phyloP scores from a whole-genome alignment of 176 grass and related monocot species.

The Stipa capillata region DNA sequence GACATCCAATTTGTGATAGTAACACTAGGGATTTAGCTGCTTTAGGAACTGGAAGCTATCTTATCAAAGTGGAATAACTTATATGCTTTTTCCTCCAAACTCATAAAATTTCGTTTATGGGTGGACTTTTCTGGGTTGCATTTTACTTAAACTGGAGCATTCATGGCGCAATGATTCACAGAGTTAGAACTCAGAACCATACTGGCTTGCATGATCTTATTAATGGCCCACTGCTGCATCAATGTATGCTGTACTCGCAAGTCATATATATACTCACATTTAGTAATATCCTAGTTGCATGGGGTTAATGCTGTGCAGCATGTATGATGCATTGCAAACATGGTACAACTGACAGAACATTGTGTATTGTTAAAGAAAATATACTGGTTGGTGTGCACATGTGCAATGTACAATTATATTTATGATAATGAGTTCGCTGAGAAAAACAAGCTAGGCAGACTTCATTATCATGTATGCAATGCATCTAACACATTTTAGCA shows the following conservation, averaged over 20 bases:
- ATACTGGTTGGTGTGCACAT: background rate
- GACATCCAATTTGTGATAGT: background rate
- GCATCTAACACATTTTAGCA: conserved; percentile 3
- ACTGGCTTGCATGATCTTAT: background rate
- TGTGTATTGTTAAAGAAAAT: background rate
- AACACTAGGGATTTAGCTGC: background rate
- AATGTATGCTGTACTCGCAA: background rate
- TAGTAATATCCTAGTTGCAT: background rate
- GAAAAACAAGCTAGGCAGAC: background rate
- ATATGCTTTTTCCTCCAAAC: background rate
- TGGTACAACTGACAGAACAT: background rate
- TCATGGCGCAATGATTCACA: background rate
- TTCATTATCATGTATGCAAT: background rate
- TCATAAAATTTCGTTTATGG: background rate
- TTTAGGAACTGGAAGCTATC: background rate
- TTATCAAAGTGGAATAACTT: background rate
- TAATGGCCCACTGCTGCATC: background rate
- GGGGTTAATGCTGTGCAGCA: background rate
- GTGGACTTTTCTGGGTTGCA: background rate
- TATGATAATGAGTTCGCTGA: background rate
- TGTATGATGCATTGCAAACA: background rate
- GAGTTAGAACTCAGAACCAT: background rate
- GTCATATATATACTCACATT: background rate
- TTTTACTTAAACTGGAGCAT: background rate
- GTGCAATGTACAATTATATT: background rate